Conservation (phyloP, 1,284 basidiomycete genomes). For the Porodaedalea pini region DNA sequence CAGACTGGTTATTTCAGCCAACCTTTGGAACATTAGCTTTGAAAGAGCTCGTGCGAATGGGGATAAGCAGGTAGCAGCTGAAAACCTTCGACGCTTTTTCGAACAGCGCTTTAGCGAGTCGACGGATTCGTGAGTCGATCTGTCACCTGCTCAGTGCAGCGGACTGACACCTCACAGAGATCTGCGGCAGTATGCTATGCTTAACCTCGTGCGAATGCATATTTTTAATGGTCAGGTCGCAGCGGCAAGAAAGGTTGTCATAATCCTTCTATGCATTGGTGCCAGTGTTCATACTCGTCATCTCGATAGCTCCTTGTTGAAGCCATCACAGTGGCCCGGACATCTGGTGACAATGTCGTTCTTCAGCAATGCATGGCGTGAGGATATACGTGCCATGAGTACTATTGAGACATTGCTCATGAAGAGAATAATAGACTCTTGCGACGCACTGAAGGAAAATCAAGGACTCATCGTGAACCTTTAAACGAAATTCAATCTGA, state of each 20-base stretch:
- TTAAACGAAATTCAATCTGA: constrained; percentile 75
- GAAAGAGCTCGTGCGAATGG: constrained; percentile 58
- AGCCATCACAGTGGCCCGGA: constrained; percentile 69
- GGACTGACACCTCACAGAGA: constrained; percentile 43
- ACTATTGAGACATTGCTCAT: not conserved
- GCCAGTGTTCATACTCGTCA: not conserved
- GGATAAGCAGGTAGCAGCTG: constrained; percentile 63
- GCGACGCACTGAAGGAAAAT: constrained; percentile 41
- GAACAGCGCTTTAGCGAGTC: constrained; percentile 82
- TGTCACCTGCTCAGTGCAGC: not conserved
- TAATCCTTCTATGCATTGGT: not conserved
- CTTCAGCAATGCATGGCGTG: constrained; percentile 78
- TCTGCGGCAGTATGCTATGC: constrained; percentile 69
- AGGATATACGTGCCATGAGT: constrained; percentile 5
- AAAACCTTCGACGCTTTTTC: constrained; percentile 71
- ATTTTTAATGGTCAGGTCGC: constrained; percentile 62
- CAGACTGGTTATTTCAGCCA: not conserved
- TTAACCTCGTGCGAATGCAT: constrained; percentile 75
- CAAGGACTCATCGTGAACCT: constrained; percentile 38
- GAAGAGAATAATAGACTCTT: constrained; percentile 47
- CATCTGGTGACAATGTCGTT: constrained; percentile 63
- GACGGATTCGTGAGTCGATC: constrained; percentile 39
- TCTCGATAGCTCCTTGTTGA: constrained; percentile 58
- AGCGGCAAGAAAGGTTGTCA: constrained; percentile 60
- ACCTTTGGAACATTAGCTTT: constrained; percentile 44